Evolutionary conservation across 805 yeast genomes (phyloP).

Genomic region (Wickerhamomyces silvicola): DNA sequence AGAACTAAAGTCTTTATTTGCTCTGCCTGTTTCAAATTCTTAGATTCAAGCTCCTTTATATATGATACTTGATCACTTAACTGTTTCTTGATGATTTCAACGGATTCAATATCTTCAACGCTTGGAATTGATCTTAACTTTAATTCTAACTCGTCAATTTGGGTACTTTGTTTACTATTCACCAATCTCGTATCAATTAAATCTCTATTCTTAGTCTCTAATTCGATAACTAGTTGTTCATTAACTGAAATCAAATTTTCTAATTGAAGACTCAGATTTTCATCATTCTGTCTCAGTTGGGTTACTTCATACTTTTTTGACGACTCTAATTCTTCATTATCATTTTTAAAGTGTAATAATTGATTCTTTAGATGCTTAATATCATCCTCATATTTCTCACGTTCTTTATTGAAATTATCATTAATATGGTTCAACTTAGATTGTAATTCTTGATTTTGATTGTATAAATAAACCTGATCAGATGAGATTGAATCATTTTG

Average conservation of each 20-base stretch:
- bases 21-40: constrained; percentile 45
- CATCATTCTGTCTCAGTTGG: constrained; percentile 11
- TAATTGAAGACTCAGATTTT: constrained; percentile 13
- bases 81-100: constrained; percentile 25
- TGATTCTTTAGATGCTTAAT: constrained; percentile 32
- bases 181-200: constrained; percentile 7
- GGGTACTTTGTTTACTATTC: constrained; percentile 16
- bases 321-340: constrained; percentile 11
- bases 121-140: constrained; percentile 32
- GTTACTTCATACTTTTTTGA: constrained; percentile 14
- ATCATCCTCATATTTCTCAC: constrained; percentile 22
- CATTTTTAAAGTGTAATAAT: constrained; percentile 12
- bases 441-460: constrained; percentile 26
- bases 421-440: constrained; percentile 21
- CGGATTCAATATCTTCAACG: constrained; percentile 27
- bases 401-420: constrained; percentile 16
- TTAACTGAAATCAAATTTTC: constrained; percentile 16
- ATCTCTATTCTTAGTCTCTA: constrained; percentile 17
- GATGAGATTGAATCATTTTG: constrained; percentile 16
- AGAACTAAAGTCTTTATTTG: constrained; percentile 44
- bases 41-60: constrained; percentile 42
- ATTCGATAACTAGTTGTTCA: constrained; percentile 20
- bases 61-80: constrained; percentile 38
- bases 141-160: constrained; percentile 23
- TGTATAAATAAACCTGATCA: constrained; percentile 31